Percentiles rank a stretch among this genome's conserved stretches.
phyloP scores from a whole-genome alignment of 108 stramenopile genomes.

The Discostella stelligeroides region DNA sequence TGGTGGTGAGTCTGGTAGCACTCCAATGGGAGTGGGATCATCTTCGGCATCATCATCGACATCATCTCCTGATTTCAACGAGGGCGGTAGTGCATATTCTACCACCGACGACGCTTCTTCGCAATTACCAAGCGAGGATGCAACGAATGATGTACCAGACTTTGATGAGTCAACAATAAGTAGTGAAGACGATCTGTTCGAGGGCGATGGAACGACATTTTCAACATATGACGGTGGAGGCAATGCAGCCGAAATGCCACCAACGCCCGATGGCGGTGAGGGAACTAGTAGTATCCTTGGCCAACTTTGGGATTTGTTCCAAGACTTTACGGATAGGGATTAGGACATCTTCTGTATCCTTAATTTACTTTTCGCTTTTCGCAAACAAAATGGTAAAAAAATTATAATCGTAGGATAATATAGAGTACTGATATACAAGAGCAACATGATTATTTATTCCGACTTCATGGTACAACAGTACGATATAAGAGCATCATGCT shows the following conservation, averaged over 20 bases:
- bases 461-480: too few species aligned
- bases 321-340: background rate
- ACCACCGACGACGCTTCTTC: background rate
- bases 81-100: background rate
- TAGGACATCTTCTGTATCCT: background rate
- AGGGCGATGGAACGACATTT: conserved; percentile 41
- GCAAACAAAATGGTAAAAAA: too few species aligned
- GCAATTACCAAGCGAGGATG: background rate
- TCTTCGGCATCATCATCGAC: background rate
- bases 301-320: conserved; percentile 40
- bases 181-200: conserved; percentile 25
- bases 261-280: conserved; percentile 17
- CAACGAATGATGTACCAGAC: conserved; percentile 11
- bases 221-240: conserved; percentile 21
- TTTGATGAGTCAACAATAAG: conserved; percentile 28
- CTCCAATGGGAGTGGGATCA: background rate
- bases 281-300: conserved; percentile 19
- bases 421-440: too few species aligned
- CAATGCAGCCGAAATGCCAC: conserved; percentile 1
- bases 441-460: too few species aligned
- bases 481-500: too few species aligned
- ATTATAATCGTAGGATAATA: too few species aligned
- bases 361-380: too few species aligned
- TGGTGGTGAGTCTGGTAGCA: conserved; percentile 10
- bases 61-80: background rate